Evolutionary conservation across 2,329 filamentous ascomycete species (phyloP).

Genomic region (Capronia americana): DNA sequence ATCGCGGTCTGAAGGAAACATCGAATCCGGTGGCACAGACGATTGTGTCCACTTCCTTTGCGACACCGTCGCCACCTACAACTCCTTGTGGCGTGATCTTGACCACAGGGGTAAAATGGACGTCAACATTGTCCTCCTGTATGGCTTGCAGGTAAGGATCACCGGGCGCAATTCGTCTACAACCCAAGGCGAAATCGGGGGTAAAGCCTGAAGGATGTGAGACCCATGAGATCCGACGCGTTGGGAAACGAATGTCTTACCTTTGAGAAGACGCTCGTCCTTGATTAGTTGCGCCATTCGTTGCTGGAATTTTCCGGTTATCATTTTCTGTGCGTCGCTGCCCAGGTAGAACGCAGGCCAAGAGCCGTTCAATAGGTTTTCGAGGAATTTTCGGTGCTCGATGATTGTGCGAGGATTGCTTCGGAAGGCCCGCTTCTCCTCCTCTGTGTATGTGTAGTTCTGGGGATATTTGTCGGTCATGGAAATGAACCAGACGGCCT

Average conservation of each 20-base stretch:
- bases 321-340: constrained; percentile 49
- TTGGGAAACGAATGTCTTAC: no score
- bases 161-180: constrained; percentile 53
- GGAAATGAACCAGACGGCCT: constrained; percentile 44
- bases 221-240: no score
- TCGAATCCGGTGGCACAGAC: constrained; percentile 43
- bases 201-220: constrained; percentile 45
- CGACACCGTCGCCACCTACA: constrained; percentile 41
- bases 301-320: constrained; percentile 46
- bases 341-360: constrained; percentile 55
- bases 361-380: constrained; percentile 53
- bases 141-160: constrained; percentile 58
- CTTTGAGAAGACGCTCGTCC: constrained; percentile 55
- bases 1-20: constrained; percentile 44
- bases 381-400: constrained; percentile 53
- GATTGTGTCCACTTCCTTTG: constrained; percentile 44
- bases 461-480: constrained; percentile 54
- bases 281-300: constrained; percentile 59
- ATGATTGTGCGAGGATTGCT: constrained; percentile 49
- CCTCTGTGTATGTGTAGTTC: constrained; percentile 50
- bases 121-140: constrained; percentile 54
- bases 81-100: constrained; percentile 36
- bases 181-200: constrained; percentile 50
- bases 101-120: constrained; percentile 51
- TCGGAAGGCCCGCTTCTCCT: constrained; percentile 48